A percentile compares a stretch with the other conserved stretches of the same genome.
These are phyloP conservation scores for Sclerospora graminicola DNA, from an alignment of 352 stramenopile genomes.

Conservation along the genomic window DNA sequence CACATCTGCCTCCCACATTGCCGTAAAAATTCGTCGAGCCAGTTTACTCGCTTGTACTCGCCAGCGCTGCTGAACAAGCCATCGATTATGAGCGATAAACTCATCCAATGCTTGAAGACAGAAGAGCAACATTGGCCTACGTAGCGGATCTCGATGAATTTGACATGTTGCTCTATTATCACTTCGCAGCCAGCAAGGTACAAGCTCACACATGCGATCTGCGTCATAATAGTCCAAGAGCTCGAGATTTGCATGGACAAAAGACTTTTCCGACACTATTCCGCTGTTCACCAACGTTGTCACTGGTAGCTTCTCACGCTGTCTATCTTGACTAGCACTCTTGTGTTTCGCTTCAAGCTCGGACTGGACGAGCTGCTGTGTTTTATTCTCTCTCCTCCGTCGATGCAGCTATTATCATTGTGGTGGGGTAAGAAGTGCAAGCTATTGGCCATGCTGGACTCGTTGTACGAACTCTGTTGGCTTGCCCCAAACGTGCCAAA, in stretches of 20 bases:
- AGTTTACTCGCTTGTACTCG: slow-evolving; percentile 38
- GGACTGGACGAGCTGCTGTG: slow-evolving; percentile 14
- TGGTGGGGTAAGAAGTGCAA: slow-evolving; percentile 31
- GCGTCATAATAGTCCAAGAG: slow-evolving; percentile 60
- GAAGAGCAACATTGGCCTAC: slow-evolving; percentile 59
- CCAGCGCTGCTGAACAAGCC: slow-evolving; percentile 24
- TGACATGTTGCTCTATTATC: slow-evolving; percentile 21
- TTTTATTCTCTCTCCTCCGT: slow-evolving; percentile 6
- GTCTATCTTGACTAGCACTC: slow-evolving; percentile 4
- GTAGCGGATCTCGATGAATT: slow-evolving; percentile 25
- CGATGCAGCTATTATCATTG: slow-evolving; percentile 3
- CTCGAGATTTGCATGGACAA: slow-evolving; percentile 12
- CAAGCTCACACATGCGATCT: slow-evolving; percentile 51
- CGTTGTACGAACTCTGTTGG: slow-evolving; percentile 33
- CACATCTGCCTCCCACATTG: slow-evolving; percentile 41
- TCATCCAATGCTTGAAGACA: slow-evolving; percentile 66
- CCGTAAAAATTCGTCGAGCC: slow-evolving; percentile 40
- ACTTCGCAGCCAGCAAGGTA: slow-evolving; percentile 46
- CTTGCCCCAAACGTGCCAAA: slow-evolving; percentile 10
- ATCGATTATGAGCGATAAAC: slow-evolving; percentile 37
- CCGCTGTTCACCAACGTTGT: slow-evolving; percentile 29
- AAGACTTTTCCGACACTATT: slow-evolving; percentile 12
- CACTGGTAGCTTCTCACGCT: slow-evolving; percentile 5
- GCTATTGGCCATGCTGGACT: slow-evolving; percentile 45
- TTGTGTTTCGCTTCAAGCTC: slow-evolving; percentile 5